Evolutionary conservation across 257 asterid genomes (phyloP).

Genomic region (Knoxia roxburghii): DNA sequence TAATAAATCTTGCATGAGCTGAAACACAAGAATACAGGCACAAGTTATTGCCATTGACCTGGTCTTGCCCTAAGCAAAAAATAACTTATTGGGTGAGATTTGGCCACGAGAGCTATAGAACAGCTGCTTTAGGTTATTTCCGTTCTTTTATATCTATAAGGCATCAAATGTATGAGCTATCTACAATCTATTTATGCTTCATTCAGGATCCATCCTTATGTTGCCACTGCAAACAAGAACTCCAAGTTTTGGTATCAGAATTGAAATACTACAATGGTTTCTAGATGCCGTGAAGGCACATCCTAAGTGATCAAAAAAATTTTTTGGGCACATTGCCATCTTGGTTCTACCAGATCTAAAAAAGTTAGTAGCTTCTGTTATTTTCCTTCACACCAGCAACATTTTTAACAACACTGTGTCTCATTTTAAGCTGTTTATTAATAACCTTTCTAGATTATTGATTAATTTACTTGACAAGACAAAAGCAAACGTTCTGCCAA

Average conservation of each 20-base stretch:
- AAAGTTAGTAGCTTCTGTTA: too few species aligned
- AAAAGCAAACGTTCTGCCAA: too few species aligned
- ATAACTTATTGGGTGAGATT: background rate
- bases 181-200: slow-evolving; percentile 4
- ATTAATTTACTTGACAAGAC: too few species aligned
- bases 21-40: background rate
- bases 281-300: slow-evolving; percentile 89
- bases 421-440: too few species aligned
- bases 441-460: too few species aligned
- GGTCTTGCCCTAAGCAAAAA: background rate
- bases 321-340: slow-evolving; percentile 96
- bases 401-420: too few species aligned
- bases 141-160: background rate
- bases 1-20: background rate
- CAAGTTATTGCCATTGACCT: background rate
- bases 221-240: slow-evolving; percentile 95
- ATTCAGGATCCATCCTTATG: slow-evolving; percentile 91
- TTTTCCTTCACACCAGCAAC: too few species aligned
- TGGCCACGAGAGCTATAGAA: background rate
- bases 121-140: background rate
- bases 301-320: slow-evolving; percentile 81
- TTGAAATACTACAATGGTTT: slow-evolving; percentile 94
- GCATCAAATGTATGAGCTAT: background rate
- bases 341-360: slow-evolving; percentile 96
- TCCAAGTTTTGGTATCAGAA: slow-evolving; percentile 93